Base-by-base conservation (phyloP, 306 rosid genomes). In the Malus fusca region DNA sequence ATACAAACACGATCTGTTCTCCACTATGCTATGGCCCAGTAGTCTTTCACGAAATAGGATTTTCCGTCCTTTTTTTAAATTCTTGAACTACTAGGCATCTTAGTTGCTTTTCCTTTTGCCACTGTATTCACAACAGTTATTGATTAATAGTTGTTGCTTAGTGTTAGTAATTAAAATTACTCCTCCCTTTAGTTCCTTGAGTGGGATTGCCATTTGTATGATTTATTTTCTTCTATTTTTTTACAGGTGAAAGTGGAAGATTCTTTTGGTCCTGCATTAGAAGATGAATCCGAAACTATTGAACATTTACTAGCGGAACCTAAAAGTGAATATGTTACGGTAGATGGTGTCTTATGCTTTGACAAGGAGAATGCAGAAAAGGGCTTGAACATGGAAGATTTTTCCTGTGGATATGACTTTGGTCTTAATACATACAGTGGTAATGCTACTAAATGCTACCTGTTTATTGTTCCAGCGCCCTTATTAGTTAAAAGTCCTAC, bases 171-270 rank as follows among this genome's bases (percentile, higher is more conserved):
- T 66, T 33, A 4, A 22, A 66, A 22, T 17, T 64, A 19, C 60
- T 23, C 23, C 12, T 37, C 21, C 1, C 0, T 42, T 61, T 59
- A 66, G 40, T 28, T 83, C 40, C 69, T 75, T 72, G 53, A 17
- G 25, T 71, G 69, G 59, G 43, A 23, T 59, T 71, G 74, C 31
- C 58, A 77, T 59, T 78, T 69, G 43, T 76, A 66, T 75, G 7
- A 40, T 66, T 22, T 31, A 33, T 66, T 48, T 74, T 48, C 75
- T 62, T 68, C 73, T 75, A 37, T 8, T 78, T 53, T 73, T 68
- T 73, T 52, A 14, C 69, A 88, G 93, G 89, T 84, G 33, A 90
- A 83, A 79, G 84, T 85, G 80, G 93, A 88, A 25, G 91, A 78
- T 64, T 79, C 91, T 53, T 86, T 79, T 76, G 83, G 72, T 77